Evolutionary conservation across 2,329 filamentous ascomycete species (phyloP), one percentile per base, ranked within the genome.

Genomic region (Clarireedia paspali): DNA sequence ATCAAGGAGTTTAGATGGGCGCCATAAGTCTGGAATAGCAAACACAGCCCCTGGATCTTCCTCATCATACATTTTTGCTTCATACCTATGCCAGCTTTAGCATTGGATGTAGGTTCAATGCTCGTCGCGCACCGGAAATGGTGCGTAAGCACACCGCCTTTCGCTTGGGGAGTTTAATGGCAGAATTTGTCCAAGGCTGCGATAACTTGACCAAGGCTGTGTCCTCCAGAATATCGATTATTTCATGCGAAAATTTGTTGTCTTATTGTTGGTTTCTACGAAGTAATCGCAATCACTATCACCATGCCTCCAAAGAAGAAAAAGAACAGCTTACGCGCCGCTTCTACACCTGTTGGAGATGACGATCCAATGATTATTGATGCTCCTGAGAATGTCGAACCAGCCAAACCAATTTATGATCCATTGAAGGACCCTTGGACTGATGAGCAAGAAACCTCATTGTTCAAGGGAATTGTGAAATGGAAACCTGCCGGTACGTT

Each of bases 401-500:
- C 60, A 54, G 57, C 59, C 68, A 73, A 73, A 58, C 65, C 71
- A n/a, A 68, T 70, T 17, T 72, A 73, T 58, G 74, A 83, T 59
- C 67, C 77, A 4, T 71, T 81, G 49, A 81, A 83, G 56, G 89
- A 92, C 62, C 82, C 85, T 26, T 99, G 94, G 94, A 96, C 91
- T 4, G 91, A 96, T 66, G 92, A 96, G 67, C 94, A 99, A 71
- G 87, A 95, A 63, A 91, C 89, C 1, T 91, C 90, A 42, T 78
- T 99, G 0, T 90, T 96, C 74, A 96, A 96, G 70, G 90, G 85
- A 52, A 87, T 97, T 63, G 91, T 97, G 62, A 82, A 85, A 68
- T 96, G 89, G 87, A 99, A 99, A 70, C 94, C 94, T n/a, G 92
- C 92, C 42, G 92, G 91, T 89, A 69, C 62, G 72, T 27, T 17